These are phyloP conservation scores for Clathrospora elynae DNA, from an alignment of 2,329 filamentous ascomycete species.

Conservation along the genomic window DNA sequence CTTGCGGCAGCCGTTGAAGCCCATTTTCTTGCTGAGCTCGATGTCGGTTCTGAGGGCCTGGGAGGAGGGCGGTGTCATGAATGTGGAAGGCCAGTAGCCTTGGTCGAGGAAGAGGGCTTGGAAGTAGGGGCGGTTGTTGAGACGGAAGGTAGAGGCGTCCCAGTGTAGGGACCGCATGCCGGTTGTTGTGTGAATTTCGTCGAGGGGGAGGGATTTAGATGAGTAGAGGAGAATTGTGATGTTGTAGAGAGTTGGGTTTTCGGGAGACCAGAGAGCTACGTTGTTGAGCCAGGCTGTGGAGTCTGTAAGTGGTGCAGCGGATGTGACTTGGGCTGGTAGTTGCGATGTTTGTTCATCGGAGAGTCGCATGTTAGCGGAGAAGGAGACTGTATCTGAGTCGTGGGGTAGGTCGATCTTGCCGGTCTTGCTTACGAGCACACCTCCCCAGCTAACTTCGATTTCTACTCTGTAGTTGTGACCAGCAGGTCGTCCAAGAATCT, in stretches of 20 bases:
- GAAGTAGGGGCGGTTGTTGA: conserved; percentile 65
- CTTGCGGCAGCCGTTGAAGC: conserved; percentile 68
- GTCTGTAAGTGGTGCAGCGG: conserved; percentile 47
- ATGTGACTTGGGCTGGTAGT: conserved; percentile 45
- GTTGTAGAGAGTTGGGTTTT: conserved; percentile 63
- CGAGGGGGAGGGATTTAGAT: conserved; percentile 50
- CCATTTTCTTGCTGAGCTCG: conserved; percentile 63
- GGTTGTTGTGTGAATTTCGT: conserved; percentile 64
- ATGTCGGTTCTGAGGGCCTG: conserved; percentile 59
- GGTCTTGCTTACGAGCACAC: conserved; percentile 54
- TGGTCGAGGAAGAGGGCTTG: conserved; percentile 66
- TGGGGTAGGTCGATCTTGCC: conserved; percentile 53
- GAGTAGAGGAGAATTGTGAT: conserved; percentile 60
- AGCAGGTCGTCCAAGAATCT: conserved; percentile 56
- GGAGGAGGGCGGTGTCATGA: conserved; percentile 62
- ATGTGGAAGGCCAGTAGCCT: conserved; percentile 66
- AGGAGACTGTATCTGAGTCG: conserved; percentile 56
- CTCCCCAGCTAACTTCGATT: conserved; percentile 60
- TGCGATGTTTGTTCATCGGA: conserved; percentile 49
- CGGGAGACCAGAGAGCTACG: conserved; percentile 67
- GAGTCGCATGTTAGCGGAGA: conserved; percentile 59
- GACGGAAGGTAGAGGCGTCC: conserved; percentile 64
- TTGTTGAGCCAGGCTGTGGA: conserved; percentile 56
- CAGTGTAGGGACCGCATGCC: conserved; percentile 67
- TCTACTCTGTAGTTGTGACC: conserved; percentile 57